phyloP scores from a whole-genome alignment of 2,329 filamentous ascomycete genomes.

The Ophiocordyceps camponoti-leonardi region DNA sequence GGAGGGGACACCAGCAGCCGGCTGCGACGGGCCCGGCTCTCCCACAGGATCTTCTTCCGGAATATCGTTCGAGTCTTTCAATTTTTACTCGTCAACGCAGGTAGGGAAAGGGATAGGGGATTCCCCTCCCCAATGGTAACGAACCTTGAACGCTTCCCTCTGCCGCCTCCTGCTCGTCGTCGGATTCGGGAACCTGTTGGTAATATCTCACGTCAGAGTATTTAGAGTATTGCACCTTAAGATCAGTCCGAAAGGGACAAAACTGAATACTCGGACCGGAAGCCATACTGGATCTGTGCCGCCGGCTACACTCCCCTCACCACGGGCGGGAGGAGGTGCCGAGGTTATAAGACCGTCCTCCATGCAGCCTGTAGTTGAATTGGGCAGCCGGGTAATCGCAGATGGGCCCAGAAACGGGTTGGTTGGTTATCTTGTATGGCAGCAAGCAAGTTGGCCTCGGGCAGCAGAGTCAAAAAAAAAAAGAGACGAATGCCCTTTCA shows the following conservation, averaged over 20 bases:
- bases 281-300: constrained; percentile 24
- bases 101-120: too few relatives aligned
- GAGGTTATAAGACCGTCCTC: constrained; percentile 15
- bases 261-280: constrained; percentile 17
- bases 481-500: too few relatives aligned
- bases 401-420: constrained; percentile 6
- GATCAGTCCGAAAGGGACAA: constrained; percentile 21
- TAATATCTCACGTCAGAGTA: not conserved
- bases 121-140: too few relatives aligned
- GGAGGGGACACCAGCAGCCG: not conserved
- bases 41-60: not conserved
- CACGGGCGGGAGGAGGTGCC: constrained; percentile 11
- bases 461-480: too few relatives aligned
- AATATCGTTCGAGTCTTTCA: constrained; percentile 1
- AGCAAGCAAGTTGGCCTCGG: constrained; percentile 1
- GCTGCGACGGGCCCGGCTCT: not conserved
- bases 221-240: constrained; percentile 21
- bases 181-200: constrained; percentile 19
- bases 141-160: constrained; percentile 4
- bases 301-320: constrained; percentile 6
- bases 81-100: not conserved
- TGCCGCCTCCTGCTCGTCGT: constrained; percentile 15
- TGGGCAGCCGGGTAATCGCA: constrained; percentile 17
- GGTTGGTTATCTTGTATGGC: constrained; percentile 6
- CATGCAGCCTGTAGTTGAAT: constrained; percentile 14